phyloP scores from a whole-genome alignment of 331 rosid genomes.

The Erythrophleum ivorense region DNA sequence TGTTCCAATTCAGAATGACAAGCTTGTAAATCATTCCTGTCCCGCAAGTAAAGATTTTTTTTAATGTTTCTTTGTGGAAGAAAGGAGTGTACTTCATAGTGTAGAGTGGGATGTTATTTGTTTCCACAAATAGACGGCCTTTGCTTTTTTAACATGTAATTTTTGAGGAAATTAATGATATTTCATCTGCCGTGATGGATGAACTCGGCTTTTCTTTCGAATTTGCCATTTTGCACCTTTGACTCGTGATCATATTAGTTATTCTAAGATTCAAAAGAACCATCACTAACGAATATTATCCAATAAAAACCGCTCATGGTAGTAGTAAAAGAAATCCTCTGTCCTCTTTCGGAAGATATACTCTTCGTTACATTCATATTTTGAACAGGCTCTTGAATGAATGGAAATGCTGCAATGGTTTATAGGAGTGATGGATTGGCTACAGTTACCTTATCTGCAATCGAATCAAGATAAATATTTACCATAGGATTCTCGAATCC shows the following conservation, averaged over 20 bases:
- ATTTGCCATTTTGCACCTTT: neutral
- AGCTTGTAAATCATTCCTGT: conserved; percentile 52
- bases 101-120: conserved; percentile 38
- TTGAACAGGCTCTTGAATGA: too few species aligned
- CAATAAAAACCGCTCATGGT: too few species aligned
- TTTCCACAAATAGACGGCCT: neutral
- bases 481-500: too few species aligned
- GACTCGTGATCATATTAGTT: neutral
- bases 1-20: conserved; percentile 45
- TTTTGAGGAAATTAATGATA: conserved; percentile 35
- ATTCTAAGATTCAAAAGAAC: too few species aligned
- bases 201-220: conserved; percentile 17
- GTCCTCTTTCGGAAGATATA: too few species aligned
- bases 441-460: too few species aligned
- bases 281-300: too few species aligned
- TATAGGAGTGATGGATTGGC: too few species aligned
- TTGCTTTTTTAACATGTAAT: neutral
- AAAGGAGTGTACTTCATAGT: conserved; percentile 47
- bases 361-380: too few species aligned
- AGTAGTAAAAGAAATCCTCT: too few species aligned
- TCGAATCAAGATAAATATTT: too few species aligned
- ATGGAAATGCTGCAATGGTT: too few species aligned
- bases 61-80: conserved; percentile 35
- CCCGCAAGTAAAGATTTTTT: conserved; percentile 13
- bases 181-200: conserved; percentile 32